Conservation (phyloP, 495 filamentous ascomycete genomes). For the Aspergillus indologenus region DNA sequence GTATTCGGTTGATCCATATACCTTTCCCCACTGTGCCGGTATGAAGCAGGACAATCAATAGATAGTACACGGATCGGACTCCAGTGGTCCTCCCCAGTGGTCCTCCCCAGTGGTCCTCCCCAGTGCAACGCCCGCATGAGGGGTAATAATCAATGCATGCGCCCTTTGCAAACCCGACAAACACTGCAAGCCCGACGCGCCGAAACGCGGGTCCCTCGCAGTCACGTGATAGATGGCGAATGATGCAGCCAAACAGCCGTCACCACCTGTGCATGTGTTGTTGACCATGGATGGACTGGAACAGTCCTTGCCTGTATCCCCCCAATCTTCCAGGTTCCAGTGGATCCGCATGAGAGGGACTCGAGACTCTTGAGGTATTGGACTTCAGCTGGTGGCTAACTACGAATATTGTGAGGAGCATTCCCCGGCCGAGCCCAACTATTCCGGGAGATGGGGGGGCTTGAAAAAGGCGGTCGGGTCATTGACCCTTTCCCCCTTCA, state of each 20-base stretch:
- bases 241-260: constrained; percentile 7
- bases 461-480: background rate
- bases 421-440: background rate
- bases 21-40: background rate
- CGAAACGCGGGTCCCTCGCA: background rate
- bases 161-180: background rate
- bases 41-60: background rate
- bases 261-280: constrained; percentile 5
- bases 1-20: background rate
- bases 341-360: background rate
- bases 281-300: background rate
- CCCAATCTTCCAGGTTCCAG: background rate
- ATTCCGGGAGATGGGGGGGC: too few species aligned
- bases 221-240: constrained; percentile 10
- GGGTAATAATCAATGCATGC: background rate
- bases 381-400: too few species aligned
- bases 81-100: constrained; percentile 7
- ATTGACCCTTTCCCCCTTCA: background rate
- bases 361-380: too few species aligned
- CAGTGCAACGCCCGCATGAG: constrained; percentile 10
- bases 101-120: constrained; percentile 7
- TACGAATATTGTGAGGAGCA: background rate
- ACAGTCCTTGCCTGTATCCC: background rate
- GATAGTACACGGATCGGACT: background rate
- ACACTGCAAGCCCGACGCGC: constrained; percentile 13